Percentiles rank a stretch among this genome's conserved stretches.
Evolutionary conservation across 306 rosid species (phyloP).

Genomic region (Rosa chinensis): DNA sequence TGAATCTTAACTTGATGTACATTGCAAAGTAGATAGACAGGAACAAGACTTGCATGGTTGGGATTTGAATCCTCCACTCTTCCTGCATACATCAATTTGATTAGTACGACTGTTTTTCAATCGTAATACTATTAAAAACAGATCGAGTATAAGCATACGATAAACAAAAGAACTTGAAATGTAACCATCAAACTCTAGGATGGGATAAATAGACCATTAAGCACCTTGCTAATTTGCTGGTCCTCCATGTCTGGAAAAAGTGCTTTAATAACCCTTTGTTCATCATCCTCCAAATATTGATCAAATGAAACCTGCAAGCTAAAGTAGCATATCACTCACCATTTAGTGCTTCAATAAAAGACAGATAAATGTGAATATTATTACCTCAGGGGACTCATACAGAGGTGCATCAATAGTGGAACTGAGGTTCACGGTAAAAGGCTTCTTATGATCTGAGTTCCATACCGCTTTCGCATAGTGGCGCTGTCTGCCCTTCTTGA

Average conservation of each 20-base stretch:
- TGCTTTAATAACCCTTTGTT: slow-evolving; percentile 28
- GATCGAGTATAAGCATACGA: background rate
- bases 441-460: slow-evolving; percentile 14
- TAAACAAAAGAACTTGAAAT: background rate
- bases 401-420: slow-evolving; percentile 30
- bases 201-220: background rate
- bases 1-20: slow-evolving; percentile 35
- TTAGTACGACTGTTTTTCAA: background rate
- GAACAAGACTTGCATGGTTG: slow-evolving; percentile 40
- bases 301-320: slow-evolving; percentile 50
- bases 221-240: slow-evolving; percentile 36
- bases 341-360: background rate
- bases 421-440: slow-evolving; percentile 29
- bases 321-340: background rate
- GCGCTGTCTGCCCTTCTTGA: slow-evolving; percentile 10
- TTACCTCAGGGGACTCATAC: slow-evolving; percentile 42
- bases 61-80: slow-evolving; percentile 49
- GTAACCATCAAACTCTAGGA: no score
- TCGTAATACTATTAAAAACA: background rate
- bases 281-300: slow-evolving; percentile 46
- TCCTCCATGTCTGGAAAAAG: slow-evolving; percentile 29
- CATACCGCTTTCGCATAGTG: slow-evolving; percentile 1
- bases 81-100: slow-evolving; percentile 31
- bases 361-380: background rate
- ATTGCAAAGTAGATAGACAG: slow-evolving; percentile 29